A percentile compares a stretch with the other conserved stretches of the same genome.
Conservation (phyloP, 768 basidiomycete species). For the Leccinum pellstonianum region DNA sequence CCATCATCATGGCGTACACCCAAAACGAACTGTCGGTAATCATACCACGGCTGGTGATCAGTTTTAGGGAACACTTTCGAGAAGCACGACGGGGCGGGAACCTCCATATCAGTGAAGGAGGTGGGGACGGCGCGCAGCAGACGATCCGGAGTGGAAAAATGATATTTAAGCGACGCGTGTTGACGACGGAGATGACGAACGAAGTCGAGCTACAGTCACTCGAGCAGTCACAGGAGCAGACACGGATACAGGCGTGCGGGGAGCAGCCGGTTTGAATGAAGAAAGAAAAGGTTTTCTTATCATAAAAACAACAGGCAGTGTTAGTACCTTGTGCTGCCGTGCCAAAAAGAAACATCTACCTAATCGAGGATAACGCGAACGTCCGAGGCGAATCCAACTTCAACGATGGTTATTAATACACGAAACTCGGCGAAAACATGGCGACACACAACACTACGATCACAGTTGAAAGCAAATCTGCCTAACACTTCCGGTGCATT, state of each 20-base stretch:
- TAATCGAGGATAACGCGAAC: neutral
- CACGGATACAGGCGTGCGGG: neutral
- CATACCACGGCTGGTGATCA: conserved; percentile 21
- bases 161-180: conserved; percentile 4
- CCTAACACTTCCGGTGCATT: neutral
- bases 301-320: too few relatives aligned
- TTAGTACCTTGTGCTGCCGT: neutral
- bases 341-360: neutral
- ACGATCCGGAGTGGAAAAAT: conserved; percentile 8
- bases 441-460: neutral
- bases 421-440: too few relatives aligned
- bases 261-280: neutral
- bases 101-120: neutral
- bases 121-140: neutral
- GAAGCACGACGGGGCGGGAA: neutral
- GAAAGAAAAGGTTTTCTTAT: neutral
- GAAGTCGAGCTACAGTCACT: conserved; percentile 5
- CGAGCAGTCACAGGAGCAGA: neutral
- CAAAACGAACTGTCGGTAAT: conserved; percentile 19
- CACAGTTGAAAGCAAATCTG: neutral
- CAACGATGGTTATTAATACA: neutral
- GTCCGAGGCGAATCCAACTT: neutral
- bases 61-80: conserved; percentile 19
- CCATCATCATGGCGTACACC: conserved; percentile 17
- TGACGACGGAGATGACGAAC: conserved; percentile 2